Percentiles rank a stretch among this genome's conserved stretches.
phyloP scores from a whole-genome alignment of 2,329 filamentous ascomycete species.

The Lasiodiplodia sp. region DNA sequence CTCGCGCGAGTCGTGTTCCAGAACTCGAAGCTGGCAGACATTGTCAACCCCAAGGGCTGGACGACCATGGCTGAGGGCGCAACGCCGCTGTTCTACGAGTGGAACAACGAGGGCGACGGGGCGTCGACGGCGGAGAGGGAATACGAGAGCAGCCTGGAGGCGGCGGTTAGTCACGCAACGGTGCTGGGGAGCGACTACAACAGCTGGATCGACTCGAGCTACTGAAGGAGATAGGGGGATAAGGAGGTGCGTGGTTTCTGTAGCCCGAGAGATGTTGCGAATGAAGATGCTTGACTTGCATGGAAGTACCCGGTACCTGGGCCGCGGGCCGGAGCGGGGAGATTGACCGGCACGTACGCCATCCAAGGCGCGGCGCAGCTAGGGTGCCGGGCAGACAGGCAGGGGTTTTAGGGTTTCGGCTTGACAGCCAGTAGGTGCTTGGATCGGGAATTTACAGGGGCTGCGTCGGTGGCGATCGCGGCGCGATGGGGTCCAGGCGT shows the following conservation, averaged over 20 bases:
- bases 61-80: conserved; percentile 51
- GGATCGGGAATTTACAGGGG: no score
- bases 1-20: conserved; percentile 63
- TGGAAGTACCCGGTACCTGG: neutral
- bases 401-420: neutral
- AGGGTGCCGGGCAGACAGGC: neutral
- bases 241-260: neutral
- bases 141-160: conserved; percentile 53
- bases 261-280: no score
- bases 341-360: neutral
- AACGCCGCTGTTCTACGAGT: conserved; percentile 61
- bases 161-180: conserved; percentile 52
- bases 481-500: no score
- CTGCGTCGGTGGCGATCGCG: no score
- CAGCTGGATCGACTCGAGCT: conserved; percentile 54
- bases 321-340: neutral
- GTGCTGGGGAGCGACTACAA: conserved; percentile 56
- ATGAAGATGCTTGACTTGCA: neutral
- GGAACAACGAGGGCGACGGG: conserved; percentile 64
- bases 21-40: conserved; percentile 58
- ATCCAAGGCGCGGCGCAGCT: neutral
- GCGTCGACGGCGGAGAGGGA: conserved; percentile 57
- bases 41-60: conserved; percentile 69
- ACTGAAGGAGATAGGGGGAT: conserved; percentile 33
- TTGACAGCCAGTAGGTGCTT: no score